phyloP scores from a whole-genome alignment of 2,329 filamentous ascomycete genomes.

The Xylariaceae sp. region DNA sequence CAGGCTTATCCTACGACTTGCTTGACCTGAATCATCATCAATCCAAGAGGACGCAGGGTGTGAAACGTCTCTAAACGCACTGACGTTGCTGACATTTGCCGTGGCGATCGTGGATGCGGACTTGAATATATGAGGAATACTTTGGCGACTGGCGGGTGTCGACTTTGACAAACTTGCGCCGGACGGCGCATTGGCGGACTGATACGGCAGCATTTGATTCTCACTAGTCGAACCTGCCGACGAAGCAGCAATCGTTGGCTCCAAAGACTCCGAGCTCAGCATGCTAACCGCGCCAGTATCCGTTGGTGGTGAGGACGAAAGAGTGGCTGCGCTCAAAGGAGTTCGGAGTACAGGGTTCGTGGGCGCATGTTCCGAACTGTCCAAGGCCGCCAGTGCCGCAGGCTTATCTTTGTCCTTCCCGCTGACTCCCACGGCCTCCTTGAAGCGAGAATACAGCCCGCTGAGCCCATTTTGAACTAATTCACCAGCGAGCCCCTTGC shows the following conservation, averaged over 20 bases:
- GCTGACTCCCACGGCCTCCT: constrained; percentile 70
- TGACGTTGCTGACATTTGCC: constrained; percentile 45
- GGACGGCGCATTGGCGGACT: constrained; percentile 44
- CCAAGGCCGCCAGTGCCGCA: constrained; percentile 11
- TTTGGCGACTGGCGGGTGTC: constrained; percentile 32
- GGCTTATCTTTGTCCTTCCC: constrained; percentile 39
- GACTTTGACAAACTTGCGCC: constrained; percentile 45
- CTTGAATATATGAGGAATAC: constrained; percentile 33
- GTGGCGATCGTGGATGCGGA: constrained; percentile 42
- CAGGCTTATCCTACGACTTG: constrained; percentile 38
- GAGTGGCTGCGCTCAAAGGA: constrained; percentile 36
- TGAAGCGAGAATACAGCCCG: constrained; percentile 80
- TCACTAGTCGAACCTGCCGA: constrained; percentile 36
- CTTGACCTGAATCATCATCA: constrained; percentile 40
- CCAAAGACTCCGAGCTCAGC: constrained; percentile 32
- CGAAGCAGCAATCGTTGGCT: constrained; percentile 35
- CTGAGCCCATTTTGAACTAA: constrained; percentile 79
- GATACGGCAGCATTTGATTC: constrained; percentile 36
- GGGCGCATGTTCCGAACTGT: constrained; percentile 35
- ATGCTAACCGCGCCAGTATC: constrained; percentile 35
- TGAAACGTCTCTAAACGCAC: constrained; percentile 42
- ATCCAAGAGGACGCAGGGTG: constrained; percentile 37
- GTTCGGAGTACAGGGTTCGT: constrained; percentile 40
- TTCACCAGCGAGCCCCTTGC: constrained; percentile 65
- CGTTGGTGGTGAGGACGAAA: constrained; percentile 37